Evolutionary conservation across 352 stramenopile genomes (phyloP).

Genomic region (Phytopythium ostracodes): DNA sequence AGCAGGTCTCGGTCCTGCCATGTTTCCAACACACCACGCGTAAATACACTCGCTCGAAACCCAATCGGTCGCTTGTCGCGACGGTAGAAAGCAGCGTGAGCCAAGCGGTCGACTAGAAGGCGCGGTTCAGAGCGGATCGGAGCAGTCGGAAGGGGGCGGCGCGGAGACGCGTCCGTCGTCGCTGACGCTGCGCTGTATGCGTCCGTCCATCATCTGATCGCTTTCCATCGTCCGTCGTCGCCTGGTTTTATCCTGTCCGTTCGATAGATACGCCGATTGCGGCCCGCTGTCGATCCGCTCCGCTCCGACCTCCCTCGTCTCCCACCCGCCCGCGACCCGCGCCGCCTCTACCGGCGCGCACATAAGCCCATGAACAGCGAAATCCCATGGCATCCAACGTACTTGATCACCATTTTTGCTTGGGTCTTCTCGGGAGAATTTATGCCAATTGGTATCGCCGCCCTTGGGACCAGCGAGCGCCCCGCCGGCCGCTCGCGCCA

Average conservation of each 20-base stretch:
- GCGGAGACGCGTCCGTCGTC: too few species aligned
- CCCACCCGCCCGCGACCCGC: not conserved
- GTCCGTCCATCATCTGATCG: not conserved
- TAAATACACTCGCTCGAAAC: not conserved
- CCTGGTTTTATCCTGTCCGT: not conserved
- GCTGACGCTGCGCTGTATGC: not conserved
- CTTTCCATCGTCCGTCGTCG: not conserved
- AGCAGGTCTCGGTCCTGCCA: conserved; percentile 86
- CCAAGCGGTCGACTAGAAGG: not conserved
- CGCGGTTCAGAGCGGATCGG: not conserved
- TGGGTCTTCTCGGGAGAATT: conserved; percentile 87
- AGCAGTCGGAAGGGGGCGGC: too few species aligned
- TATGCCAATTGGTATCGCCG: conserved; percentile 73
- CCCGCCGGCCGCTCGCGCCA: conserved; percentile 23
- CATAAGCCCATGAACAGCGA: conserved; percentile 4
- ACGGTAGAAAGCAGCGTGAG: too few species aligned
- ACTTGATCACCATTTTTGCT: conserved; percentile 91
- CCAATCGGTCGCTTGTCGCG: too few species aligned
- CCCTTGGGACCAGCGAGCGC: conserved; percentile 8
- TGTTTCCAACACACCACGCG: not conserved
- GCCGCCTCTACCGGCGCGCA: not conserved
- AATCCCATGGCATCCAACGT: conserved; percentile 29
- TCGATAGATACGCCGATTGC: too few species aligned
- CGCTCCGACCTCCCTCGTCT: too few species aligned
- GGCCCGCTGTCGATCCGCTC: too few species aligned